A percentile compares a stretch with the other conserved stretches of the same genome.
phyloP scores from a whole-genome alignment of 495 filamentous ascomycete genomes.

The Penicillium pancosmium region DNA sequence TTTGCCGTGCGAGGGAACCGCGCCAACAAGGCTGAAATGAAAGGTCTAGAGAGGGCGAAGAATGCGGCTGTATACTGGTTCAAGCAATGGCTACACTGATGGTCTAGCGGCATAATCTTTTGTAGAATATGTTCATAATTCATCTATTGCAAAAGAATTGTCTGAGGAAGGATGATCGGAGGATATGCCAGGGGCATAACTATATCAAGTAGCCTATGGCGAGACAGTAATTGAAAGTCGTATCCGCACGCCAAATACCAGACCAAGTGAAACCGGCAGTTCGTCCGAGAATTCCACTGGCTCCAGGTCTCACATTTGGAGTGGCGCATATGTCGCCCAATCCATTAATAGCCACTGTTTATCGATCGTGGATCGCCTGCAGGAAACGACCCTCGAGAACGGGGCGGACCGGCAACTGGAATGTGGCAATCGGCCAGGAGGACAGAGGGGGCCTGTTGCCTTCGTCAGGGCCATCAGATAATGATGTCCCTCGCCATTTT shows the following conservation, averaged over 20 bases:
- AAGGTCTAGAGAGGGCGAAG: constrained; percentile 19
- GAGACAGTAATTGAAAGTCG: background rate
- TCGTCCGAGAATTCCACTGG: background rate
- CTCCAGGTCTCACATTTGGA: background rate
- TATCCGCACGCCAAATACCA: background rate
- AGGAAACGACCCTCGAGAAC: constrained; percentile 8
- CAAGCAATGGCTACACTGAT: constrained; percentile 12
- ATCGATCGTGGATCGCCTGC: constrained; percentile 17
- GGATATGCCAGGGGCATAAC: background rate
- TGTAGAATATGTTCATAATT: background rate
- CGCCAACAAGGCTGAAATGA: constrained; percentile 27
- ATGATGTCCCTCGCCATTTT: constrained; percentile 4
- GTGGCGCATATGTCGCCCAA: constrained; percentile 1
- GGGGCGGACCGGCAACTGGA: constrained; percentile 21
- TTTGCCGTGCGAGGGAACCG: constrained; percentile 50
- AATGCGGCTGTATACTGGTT: constrained; percentile 25
- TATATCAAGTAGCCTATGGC: background rate
- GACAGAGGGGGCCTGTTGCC: background rate
- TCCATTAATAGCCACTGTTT: background rate
- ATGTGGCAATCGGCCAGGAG: constrained; percentile 14
- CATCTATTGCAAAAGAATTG: background rate
- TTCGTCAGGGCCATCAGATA: constrained; percentile 7
- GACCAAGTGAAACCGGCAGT: background rate
- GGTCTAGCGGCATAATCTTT: background rate
- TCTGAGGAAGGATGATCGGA: background rate